Evolutionary conservation across 2,329 filamentous ascomycete genomes (phyloP).

Genomic region (Stagonosporopsis rhizophila): DNA sequence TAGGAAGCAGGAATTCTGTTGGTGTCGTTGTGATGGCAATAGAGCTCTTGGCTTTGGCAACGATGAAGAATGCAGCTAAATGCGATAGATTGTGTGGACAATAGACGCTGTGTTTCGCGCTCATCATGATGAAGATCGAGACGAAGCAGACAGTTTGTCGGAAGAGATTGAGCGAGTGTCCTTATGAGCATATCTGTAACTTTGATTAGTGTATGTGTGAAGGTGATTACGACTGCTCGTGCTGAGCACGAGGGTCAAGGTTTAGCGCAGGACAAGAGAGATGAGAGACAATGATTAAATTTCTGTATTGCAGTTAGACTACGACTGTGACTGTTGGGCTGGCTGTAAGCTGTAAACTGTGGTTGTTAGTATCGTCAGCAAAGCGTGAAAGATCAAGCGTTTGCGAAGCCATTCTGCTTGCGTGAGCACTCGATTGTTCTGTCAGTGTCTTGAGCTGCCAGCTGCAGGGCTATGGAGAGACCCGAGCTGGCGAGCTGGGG

Average conservation of each 20-base stretch:
- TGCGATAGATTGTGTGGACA: not conserved
- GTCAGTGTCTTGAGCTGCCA: not conserved
- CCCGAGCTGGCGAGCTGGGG: not conserved
- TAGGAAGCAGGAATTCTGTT: not conserved
- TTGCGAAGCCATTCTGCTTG: not conserved
- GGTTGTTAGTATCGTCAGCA: not conserved
- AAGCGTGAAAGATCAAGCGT: not conserved
- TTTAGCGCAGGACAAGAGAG: too few species aligned
- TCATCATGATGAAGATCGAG: not conserved
- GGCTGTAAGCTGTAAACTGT: slow-evolving; percentile 1
- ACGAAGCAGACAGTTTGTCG: not conserved
- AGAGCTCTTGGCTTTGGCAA: not conserved
- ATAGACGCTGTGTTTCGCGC: not conserved
- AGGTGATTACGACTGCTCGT: not conserved
- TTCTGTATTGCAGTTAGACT: not conserved
- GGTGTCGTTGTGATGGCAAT: not conserved
- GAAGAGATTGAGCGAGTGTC: not conserved
- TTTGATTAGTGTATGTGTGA: not conserved
- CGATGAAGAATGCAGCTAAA: not conserved
- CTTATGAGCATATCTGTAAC: not conserved
- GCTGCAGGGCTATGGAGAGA: not conserved
- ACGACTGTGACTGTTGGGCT: not conserved
- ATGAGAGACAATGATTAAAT: not conserved
- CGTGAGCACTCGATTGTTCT: not conserved
- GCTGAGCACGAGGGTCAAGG: not conserved